Conservation (phyloP, 352 stramenopile genomes). For the Globisporangium abappressorium region DNA sequence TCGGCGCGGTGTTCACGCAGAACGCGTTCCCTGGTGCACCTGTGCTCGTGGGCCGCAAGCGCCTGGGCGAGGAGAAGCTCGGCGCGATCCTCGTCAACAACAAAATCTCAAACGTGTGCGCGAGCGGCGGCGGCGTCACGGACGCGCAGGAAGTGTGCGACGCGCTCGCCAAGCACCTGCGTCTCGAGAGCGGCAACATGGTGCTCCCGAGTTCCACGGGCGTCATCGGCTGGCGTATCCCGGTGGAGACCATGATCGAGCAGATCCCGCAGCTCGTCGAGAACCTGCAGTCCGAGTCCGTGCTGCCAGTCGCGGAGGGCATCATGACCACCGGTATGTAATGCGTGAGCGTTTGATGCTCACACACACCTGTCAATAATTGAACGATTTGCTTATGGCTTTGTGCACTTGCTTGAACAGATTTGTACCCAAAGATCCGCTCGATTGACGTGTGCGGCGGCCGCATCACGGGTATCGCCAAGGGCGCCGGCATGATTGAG, state of each 20-base stretch:
- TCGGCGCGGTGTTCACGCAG: conserved; percentile 89
- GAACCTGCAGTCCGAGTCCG: conserved; percentile 91
- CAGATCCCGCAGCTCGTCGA: conserved; percentile 73
- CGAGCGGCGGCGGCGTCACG: conserved; percentile 89
- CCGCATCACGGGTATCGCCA: conserved; percentile 96
- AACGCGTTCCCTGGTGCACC: conserved; percentile 90
- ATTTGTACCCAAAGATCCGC: conserved; percentile 90
- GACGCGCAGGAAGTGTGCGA: conserved; percentile 94
- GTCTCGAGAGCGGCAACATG: conserved; percentile 70
- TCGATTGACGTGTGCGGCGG: conserved; percentile 78
- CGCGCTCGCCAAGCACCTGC: conserved; percentile 87
- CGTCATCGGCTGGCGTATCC: conserved; percentile 98
- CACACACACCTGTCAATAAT: not conserved
- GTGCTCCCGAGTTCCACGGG: conserved; percentile 96
- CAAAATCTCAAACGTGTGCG: conserved; percentile 99
- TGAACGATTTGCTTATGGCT: not conserved
- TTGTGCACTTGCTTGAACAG: conserved; percentile 16
- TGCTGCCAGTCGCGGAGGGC: conserved; percentile 90
- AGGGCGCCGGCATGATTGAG: conserved; percentile 99
- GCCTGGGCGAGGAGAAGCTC: conserved; percentile 87
- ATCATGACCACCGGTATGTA: conserved; percentile 96
- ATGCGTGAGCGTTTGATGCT: not conserved
- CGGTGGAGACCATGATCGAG: conserved; percentile 89
- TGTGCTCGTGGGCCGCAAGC: conserved; percentile 88
- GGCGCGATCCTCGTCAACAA: conserved; percentile 98